Evolutionary conservation across 73 alveolate genomes (phyloP).

Genomic region (Tetrahymena thermophila): DNA sequence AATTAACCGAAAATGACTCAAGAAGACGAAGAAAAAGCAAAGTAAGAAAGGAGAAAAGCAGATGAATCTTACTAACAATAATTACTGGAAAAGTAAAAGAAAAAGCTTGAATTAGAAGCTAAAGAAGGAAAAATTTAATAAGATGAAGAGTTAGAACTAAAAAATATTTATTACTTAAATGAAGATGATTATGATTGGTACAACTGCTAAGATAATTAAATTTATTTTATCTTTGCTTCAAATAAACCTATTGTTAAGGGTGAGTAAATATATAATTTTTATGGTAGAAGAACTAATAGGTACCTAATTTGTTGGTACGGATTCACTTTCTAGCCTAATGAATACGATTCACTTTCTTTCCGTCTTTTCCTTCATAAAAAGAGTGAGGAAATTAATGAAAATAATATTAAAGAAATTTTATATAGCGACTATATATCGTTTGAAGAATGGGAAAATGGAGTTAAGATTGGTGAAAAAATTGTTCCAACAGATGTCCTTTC

Average conservation of each 20-base stretch:
- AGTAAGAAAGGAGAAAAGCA: conserved; percentile 3
- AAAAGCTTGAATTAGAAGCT: conserved; percentile 6
- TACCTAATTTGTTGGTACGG: conserved; percentile 46
- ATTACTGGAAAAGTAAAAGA: not conserved
- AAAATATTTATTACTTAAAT: conserved; percentile 19
- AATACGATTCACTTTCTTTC: conserved; percentile 47
- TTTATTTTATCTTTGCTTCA: conserved; percentile 49
- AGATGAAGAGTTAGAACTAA: conserved; percentile 7
- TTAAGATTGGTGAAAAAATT: not conserved
- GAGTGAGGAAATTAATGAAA: conserved; percentile 7
- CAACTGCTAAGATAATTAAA: conserved; percentile 10
- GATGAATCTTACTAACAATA: conserved; percentile 23
- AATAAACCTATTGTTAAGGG: conserved; percentile 30
- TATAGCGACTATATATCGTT: not conserved
- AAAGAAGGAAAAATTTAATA: not conserved
- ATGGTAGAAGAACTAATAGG: conserved; percentile 53
- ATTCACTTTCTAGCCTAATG: conserved; percentile 32
- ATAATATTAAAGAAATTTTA: not conserved
- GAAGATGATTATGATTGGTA: conserved; percentile 57
- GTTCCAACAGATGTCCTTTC: not conserved
- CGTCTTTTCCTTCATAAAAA: conserved; percentile 33
- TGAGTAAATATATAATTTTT: conserved; percentile 44
- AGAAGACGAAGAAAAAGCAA: conserved; percentile 2
- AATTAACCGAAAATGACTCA: not conserved
- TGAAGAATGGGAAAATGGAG: not conserved